Evolutionary conservation across 345 rosid genomes (phyloP).

Genomic region (Ailanthus altissimus): DNA sequence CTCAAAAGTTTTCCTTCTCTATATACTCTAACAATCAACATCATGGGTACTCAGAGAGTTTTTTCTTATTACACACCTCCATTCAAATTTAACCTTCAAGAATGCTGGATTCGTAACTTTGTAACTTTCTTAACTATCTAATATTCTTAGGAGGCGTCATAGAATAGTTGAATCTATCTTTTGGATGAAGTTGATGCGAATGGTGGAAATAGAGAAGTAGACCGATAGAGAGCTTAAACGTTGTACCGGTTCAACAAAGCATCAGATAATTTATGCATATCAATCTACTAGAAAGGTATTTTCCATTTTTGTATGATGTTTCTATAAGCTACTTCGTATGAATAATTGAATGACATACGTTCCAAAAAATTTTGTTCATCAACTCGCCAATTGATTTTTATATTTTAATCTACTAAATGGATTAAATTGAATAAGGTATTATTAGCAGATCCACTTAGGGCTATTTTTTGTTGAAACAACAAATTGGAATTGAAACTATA

Average conservation of each 20-base stretch:
- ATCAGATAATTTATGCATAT: not conserved
- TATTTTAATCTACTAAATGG: too few species aligned
- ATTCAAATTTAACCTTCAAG: too few species aligned
- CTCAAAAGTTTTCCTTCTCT: conserved; percentile 31
- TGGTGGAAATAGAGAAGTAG: conserved; percentile 8
- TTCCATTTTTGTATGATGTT: too few species aligned
- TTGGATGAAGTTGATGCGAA: not conserved
- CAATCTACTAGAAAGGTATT: not conserved
- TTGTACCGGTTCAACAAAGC: conserved; percentile 2
- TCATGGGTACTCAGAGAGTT: conserved; percentile 18
- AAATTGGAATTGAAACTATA: too few species aligned
- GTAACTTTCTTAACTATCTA: conserved; percentile 27
- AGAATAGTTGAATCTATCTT: conserved; percentile 29
- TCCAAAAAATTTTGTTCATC: too few species aligned
- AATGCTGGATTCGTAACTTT: conserved; percentile 16
- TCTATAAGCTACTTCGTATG: too few species aligned
- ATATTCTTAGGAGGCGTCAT: conserved; percentile 24
- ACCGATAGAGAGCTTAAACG: not conserved
- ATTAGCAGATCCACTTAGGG: too few species aligned
- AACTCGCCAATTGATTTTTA: too few species aligned
- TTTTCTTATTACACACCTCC: too few species aligned
- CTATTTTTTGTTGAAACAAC: too few species aligned
- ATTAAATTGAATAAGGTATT: too few species aligned
- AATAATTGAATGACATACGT: not conserved
- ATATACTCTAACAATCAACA: conserved; percentile 42